These are phyloP conservation scores for Nothophytophthora sp. DNA, from an alignment of 352 stramenopile genomes.

Conservation along the genomic window DNA sequence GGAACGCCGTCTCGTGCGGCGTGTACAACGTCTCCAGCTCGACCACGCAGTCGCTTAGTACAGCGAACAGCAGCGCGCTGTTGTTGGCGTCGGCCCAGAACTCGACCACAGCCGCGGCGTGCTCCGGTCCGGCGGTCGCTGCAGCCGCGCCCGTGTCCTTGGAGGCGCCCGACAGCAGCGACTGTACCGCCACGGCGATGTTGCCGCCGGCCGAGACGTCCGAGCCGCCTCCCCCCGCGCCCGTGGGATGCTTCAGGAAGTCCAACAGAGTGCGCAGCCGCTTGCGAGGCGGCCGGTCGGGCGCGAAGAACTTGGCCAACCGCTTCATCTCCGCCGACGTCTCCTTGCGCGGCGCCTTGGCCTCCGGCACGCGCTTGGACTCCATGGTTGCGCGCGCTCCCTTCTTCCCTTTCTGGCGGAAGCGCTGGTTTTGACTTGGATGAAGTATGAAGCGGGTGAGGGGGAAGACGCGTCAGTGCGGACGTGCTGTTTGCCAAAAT, in stretches of 20 bases:
- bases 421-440: conserved; percentile 1
- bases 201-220: conserved; percentile 42
- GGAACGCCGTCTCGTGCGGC: conserved; percentile 81
- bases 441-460: conserved; percentile 4
- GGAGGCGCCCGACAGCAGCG: conserved; percentile 49
- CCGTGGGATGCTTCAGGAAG: conserved; percentile 70
- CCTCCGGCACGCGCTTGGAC: conserved; percentile 38
- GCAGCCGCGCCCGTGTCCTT: conserved; percentile 39
- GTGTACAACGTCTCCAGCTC: conserved; percentile 86
- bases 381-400: conserved; percentile 25
- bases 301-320: conserved; percentile 85
- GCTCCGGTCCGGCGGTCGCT: conserved; percentile 34
- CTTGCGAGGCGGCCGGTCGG: conserved; percentile 82
- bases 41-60: conserved; percentile 80
- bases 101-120: conserved; percentile 51
- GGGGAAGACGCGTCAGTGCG: too few species aligned
- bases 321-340: conserved; percentile 65
- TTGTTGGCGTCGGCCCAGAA: conserved; percentile 82
- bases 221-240: too few species aligned
- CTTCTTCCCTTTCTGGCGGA: background rate
- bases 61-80: conserved; percentile 68
- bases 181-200: conserved; percentile 71
- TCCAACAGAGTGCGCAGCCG: conserved; percentile 82
- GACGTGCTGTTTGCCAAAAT: background rate
- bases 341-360: conserved; percentile 42